These are phyloP conservation scores for Xylariomycetidae sp. DNA, from an alignment of 2,329 filamentous ascomycete species.

Conservation along the genomic window DNA sequence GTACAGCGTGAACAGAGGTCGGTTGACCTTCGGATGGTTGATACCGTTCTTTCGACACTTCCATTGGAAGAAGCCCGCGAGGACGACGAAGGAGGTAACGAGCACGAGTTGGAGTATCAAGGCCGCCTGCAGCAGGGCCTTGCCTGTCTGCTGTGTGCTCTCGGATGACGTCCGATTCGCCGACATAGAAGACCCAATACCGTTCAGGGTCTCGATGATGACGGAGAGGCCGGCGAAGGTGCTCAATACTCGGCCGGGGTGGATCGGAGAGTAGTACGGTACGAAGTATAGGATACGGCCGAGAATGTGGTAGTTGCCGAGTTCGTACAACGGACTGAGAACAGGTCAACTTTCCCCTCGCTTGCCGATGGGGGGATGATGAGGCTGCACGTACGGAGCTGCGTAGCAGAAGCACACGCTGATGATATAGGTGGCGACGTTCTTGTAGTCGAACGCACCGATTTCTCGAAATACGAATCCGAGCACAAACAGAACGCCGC, in stretches of 20 bases:
- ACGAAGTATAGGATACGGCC: slow-evolving; percentile 52
- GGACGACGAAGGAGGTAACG: slow-evolving; percentile 39
- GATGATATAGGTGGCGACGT: slow-evolving; percentile 36
- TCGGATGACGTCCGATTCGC: slow-evolving; percentile 38
- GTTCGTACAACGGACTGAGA: slow-evolving; percentile 45
- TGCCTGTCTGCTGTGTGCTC: slow-evolving; percentile 33
- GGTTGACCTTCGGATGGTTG: slow-evolving; percentile 25
- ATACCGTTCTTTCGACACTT: slow-evolving; percentile 33
- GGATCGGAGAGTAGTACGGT: slow-evolving; percentile 46
- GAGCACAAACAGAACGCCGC: slow-evolving; percentile 45
- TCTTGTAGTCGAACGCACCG: slow-evolving; percentile 41
- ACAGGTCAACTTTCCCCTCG: slow-evolving; percentile 4
- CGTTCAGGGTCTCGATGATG: slow-evolving; percentile 43
- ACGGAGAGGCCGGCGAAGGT: slow-evolving; percentile 37
- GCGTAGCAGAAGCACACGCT: slow-evolving; percentile 33
- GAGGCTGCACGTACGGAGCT: slow-evolving; percentile 28
- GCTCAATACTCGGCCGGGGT: slow-evolving; percentile 33
- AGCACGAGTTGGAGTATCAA: slow-evolving; percentile 51
- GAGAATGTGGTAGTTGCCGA: slow-evolving; percentile 53
- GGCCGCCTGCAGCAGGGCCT: slow-evolving; percentile 42
- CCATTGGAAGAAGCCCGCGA: slow-evolving; percentile 44
- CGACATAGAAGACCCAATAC: slow-evolving; percentile 40
- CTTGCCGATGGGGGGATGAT: background rate
- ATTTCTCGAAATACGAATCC: slow-evolving; percentile 46
- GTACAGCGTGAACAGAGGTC: slow-evolving; percentile 44